phyloP scores from a whole-genome alignment of 2,329 filamentous ascomycete species.

The Scolecobasidium constrictum region DNA sequence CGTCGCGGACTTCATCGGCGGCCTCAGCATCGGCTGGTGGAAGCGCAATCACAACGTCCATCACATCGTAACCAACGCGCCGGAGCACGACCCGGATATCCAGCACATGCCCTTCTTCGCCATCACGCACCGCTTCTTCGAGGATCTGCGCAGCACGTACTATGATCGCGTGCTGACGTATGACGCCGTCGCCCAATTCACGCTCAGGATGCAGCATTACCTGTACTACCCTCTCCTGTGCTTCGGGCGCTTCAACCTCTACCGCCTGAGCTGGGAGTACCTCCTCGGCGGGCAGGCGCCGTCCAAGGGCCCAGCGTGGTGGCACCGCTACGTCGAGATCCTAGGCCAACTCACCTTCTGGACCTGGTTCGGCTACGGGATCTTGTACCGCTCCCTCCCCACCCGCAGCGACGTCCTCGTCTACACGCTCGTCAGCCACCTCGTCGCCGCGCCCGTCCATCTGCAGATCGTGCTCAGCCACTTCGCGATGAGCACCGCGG shows the following conservation, averaged over 20 bases:
- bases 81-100: conserved; percentile 94
- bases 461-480: conserved; percentile 63
- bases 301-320: conserved; percentile 51
- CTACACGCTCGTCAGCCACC: conserved; percentile 55
- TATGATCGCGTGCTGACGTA: conserved; percentile 56
- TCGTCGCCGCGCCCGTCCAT: conserved; percentile 57
- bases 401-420: conserved; percentile 45
- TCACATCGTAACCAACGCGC: conserved; percentile 89
- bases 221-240: conserved; percentile 59
- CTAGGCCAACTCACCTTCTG: conserved; percentile 53
- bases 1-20: conserved; percentile 81
- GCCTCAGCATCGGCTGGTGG: conserved; percentile 92
- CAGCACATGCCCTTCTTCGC: conserved; percentile 62
- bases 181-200: conserved; percentile 48
- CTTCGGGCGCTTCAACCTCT: conserved; percentile 63
- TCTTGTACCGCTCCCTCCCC: conserved; percentile 50
- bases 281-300: conserved; percentile 45
- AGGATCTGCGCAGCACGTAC: conserved; percentile 51
- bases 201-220: conserved; percentile 52
- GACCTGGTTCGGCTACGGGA: conserved; percentile 57
- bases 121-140: conserved; percentile 54
- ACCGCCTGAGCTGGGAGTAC: conserved; percentile 55
- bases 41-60: conserved; percentile 94
- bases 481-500: conserved; percentile 59
- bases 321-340: conserved; percentile 58